A percentile compares a stretch with the other conserved stretches of the same genome.
Conservation (phyloP, 164 flowering plant species). For the Kingdonia uniflora region DNA sequence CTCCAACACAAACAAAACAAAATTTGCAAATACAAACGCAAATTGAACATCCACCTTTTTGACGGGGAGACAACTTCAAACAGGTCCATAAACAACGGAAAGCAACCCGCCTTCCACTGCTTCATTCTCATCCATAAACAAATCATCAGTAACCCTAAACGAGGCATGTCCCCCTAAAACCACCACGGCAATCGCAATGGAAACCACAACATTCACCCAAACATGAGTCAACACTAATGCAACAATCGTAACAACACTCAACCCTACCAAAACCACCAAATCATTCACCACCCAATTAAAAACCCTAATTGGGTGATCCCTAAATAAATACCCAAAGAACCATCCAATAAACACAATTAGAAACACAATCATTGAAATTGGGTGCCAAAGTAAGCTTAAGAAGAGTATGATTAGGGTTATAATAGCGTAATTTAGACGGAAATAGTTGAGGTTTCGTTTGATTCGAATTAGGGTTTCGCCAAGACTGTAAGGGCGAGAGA, state of each 20-base stretch:
- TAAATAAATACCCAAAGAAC: slow-evolving; percentile 49
- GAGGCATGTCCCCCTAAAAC: slow-evolving; percentile 44
- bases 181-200: slow-evolving; percentile 26
- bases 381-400: slow-evolving; percentile 50
- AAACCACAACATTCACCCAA: slow-evolving; percentile 37
- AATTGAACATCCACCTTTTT: no score
- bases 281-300: slow-evolving; percentile 34
- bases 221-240: slow-evolving; percentile 37
- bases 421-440: slow-evolving; percentile 50
- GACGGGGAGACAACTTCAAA: no score
- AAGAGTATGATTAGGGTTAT: slow-evolving; percentile 32
- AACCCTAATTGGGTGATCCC: slow-evolving; percentile 39
- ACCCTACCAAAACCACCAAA: slow-evolving; percentile 24
- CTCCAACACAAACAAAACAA: no score
- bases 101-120: slow-evolving; percentile 24
- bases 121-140: slow-evolving; percentile 18
- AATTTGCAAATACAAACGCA: no score
- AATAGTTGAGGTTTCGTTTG: slow-evolving; percentile 37
- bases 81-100: slow-evolving; percentile 14
- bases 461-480: slow-evolving; percentile 44
- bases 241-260: slow-evolving; percentile 29
- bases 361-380: slow-evolving; percentile 47
- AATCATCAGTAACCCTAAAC: slow-evolving; percentile 46
- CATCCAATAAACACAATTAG: slow-evolving; percentile 35
- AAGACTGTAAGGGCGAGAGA: slow-evolving; percentile 37